These are phyloP conservation scores for Xylaria flabelliformis DNA, from an alignment of 495 filamentous ascomycete species.

Conservation along the genomic window DNA sequence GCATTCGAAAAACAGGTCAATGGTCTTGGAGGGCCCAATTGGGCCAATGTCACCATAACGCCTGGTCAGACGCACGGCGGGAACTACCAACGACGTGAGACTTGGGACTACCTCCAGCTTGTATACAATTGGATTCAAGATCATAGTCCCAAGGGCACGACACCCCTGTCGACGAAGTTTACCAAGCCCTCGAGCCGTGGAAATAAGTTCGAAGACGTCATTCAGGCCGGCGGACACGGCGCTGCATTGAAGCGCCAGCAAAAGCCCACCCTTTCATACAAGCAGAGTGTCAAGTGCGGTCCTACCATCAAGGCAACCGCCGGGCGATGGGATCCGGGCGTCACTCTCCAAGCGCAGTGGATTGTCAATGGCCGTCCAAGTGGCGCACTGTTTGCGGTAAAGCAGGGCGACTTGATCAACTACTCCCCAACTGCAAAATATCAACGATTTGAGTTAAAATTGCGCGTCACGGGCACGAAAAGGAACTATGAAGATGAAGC, in stretches of 20 bases:
- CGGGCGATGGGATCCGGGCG: slow-evolving; percentile 28
- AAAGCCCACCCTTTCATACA: slow-evolving; percentile 2
- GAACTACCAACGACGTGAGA: slow-evolving; percentile 25
- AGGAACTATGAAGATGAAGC: slow-evolving; percentile 23
- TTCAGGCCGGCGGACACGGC: slow-evolving; percentile 15
- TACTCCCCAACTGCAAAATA: not conserved
- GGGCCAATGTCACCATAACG: slow-evolving; percentile 26
- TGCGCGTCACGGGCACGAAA: slow-evolving; percentile 26
- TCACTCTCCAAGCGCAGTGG: slow-evolving; percentile 22
- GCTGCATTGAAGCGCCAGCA: slow-evolving; percentile 24
- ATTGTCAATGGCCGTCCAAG: slow-evolving; percentile 14
- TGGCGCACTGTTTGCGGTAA: slow-evolving; percentile 17
- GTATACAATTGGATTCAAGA: slow-evolving; percentile 18
- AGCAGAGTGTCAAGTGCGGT: not conserved
- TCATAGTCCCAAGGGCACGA: slow-evolving; percentile 20
- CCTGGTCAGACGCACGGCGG: slow-evolving; percentile 22
- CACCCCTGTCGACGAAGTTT: not conserved
- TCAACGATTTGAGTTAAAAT: not conserved
- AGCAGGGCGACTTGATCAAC: not conserved
- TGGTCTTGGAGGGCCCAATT: slow-evolving; percentile 14
- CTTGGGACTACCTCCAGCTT: slow-evolving; percentile 27
- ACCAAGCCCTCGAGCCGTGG: slow-evolving; percentile 21
- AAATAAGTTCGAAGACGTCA: slow-evolving; percentile 23
- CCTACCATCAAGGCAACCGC: not conserved
- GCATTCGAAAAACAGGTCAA: slow-evolving; percentile 22